These are phyloP conservation scores for Tolypocladium inflatum DNA, from an alignment of 2,329 filamentous ascomycete species.

Conservation along the genomic window DNA sequence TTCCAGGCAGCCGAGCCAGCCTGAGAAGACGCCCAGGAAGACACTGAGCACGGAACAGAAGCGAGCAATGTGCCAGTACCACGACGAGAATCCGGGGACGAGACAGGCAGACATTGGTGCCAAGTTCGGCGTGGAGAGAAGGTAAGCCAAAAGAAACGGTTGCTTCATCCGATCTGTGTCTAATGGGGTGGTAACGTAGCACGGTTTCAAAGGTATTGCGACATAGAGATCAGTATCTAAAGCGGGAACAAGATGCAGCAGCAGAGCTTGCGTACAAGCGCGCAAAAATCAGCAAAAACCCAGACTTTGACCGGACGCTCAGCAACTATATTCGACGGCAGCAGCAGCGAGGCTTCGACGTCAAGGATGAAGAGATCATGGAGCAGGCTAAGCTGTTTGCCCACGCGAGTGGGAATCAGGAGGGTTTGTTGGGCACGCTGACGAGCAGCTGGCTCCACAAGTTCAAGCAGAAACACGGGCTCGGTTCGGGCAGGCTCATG, in stretches of 20 bases:
- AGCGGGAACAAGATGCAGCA: conserved; percentile 63
- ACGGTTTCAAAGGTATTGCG: conserved; percentile 97
- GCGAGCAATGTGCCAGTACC: conserved; percentile 86
- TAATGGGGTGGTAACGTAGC: conserved; percentile 35
- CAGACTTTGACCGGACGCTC: conserved; percentile 86
- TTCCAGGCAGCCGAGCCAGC: conserved; percentile 24
- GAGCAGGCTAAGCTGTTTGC: conserved; percentile 80
- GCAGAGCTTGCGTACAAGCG: conserved; percentile 56
- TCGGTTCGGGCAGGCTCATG: conserved; percentile 38
- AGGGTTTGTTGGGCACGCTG: conserved; percentile 61
- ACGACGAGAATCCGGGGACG: conserved; percentile 78
- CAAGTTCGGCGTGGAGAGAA: conserved; percentile 93
- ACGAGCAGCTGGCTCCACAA: conserved; percentile 82
- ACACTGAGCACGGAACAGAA: conserved; percentile 89
- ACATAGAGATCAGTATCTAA: conserved; percentile 89
- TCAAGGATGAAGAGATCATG: conserved; percentile 73
- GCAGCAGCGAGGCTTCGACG: conserved; percentile 61
- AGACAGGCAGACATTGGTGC: conserved; percentile 97
- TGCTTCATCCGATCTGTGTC: neutral
- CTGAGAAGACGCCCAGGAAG: conserved; percentile 57
- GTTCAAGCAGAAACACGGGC: conserved; percentile 82
- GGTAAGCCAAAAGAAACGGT: conserved; percentile 47
- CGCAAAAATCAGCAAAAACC: conserved; percentile 65
- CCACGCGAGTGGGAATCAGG: conserved; percentile 55
- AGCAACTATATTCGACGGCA: conserved; percentile 80